phyloP scores from a whole-genome alignment of 75 land plant species.

The Gnetum montanum region DNA sequence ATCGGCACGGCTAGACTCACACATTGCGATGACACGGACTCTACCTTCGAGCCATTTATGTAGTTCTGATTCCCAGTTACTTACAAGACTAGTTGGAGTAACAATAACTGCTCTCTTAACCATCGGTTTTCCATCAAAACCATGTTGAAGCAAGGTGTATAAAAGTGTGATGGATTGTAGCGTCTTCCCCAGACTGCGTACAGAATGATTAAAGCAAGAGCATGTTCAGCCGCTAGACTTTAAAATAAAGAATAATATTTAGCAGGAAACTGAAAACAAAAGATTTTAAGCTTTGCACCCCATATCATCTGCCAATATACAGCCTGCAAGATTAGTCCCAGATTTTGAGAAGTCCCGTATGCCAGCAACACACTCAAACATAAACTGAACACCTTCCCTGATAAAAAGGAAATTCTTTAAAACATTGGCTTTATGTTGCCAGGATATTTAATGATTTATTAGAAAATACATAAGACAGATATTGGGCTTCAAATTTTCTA shows the following conservation, averaged over 20 bases:
- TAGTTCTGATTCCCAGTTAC: constrained; percentile 98
- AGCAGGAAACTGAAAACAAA: neutral
- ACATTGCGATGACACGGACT: constrained; percentile 65
- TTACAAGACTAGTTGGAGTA: constrained; percentile 96
- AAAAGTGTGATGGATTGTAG: constrained; percentile 88
- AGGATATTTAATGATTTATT: no score
- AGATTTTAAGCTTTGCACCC: constrained; percentile 38
- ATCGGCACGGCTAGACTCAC: constrained; percentile 87
- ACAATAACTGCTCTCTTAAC: constrained; percentile 81
- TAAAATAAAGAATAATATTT: constrained; percentile 5
- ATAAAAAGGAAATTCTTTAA: no score
- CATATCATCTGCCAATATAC: constrained; percentile 99
- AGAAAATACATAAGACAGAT: neutral
- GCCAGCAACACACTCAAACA: constrained; percentile 98
- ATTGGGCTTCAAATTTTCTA: neutral
- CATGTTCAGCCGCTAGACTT: neutral
- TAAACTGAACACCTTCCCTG: constrained; percentile 99
- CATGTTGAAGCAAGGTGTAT: constrained; percentile 85
- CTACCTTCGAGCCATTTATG: constrained; percentile 80
- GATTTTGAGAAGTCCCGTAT: constrained; percentile 38
- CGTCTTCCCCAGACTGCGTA: constrained; percentile 86
- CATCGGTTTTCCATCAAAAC: constrained; percentile 94
- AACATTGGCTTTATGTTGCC: neutral
- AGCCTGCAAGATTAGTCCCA: constrained; percentile 45
- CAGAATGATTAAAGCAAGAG: no score